Percentiles rank a stretch among this genome's conserved stretches.
phyloP scores from a whole-genome alignment of 768 basidiomycete species.

The Boletus sensibilis region DNA sequence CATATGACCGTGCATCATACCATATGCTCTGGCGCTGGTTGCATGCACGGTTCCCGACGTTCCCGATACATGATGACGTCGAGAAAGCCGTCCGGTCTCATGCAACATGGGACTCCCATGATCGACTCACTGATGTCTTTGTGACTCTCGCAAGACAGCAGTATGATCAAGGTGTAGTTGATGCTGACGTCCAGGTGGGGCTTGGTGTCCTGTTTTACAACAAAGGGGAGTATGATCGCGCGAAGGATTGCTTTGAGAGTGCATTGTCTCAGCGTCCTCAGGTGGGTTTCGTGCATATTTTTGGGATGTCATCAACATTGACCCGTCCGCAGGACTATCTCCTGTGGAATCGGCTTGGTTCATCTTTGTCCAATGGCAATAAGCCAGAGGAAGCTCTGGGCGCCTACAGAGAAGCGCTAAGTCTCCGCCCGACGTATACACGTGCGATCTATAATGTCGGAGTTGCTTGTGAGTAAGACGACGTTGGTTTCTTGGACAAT shows the following conservation, averaged over 20 bases:
- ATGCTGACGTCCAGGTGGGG: conserved; percentile 91
- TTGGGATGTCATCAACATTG: neutral
- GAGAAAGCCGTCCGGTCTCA: conserved; percentile 51
- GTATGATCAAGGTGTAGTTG: conserved; percentile 64
- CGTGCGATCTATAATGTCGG: conserved; percentile 98
- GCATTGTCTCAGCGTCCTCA: conserved; percentile 79
- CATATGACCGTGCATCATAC: conserved; percentile 83
- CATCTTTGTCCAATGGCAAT: conserved; percentile 90
- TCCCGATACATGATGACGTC: conserved; percentile 54
- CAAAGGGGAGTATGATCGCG: conserved; percentile 79
- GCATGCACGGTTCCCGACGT: conserved; percentile 57
- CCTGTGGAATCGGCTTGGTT: conserved; percentile 94
- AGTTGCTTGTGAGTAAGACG: conserved; percentile 79
- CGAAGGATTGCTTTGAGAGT: conserved; percentile 92
- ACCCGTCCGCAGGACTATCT: conserved; percentile 67
- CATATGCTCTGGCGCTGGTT: conserved; percentile 87
- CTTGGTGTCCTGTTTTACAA: conserved; percentile 93
- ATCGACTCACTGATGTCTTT: conserved; percentile 78
- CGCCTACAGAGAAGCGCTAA: conserved; percentile 87
- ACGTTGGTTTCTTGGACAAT: neutral
- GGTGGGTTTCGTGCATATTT: conserved; percentile 35
- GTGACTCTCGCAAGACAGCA: conserved; percentile 80
- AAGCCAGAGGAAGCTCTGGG: conserved; percentile 92
- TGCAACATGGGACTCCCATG: conserved; percentile 81
- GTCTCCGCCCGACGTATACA: conserved; percentile 91